Evolutionary conservation across 257 asterid genomes (phyloP).

Genomic region (Hygrophila difformis): DNA sequence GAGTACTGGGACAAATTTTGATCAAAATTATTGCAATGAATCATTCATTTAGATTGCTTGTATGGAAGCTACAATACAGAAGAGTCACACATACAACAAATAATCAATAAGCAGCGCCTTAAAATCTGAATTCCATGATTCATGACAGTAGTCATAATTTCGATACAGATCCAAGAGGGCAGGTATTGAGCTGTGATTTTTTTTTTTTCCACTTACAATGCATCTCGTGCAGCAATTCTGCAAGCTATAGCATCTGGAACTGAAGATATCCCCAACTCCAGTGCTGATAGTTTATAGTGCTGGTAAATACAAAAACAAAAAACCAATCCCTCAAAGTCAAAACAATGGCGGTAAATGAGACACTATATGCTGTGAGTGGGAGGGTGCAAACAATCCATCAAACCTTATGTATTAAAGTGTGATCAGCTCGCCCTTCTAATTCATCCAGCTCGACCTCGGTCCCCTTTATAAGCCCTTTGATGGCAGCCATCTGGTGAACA

Average conservation of each 20-base stretch:
- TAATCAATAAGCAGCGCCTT: too few relatives aligned
- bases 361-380: background rate
- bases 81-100: too few relatives aligned
- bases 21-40: too few relatives aligned
- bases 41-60: too few relatives aligned
- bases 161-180: too few relatives aligned
- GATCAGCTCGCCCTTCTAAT: slow-evolving; percentile 55
- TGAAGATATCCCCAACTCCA: slow-evolving; percentile 71
- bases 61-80: too few relatives aligned
- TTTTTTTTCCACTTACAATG: slow-evolving; percentile 37
- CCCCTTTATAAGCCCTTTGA: slow-evolving; percentile 60
- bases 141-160: too few relatives aligned
- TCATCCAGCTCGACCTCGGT: slow-evolving; percentile 63
- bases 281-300: slow-evolving; percentile 74
- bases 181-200: too few relatives aligned
- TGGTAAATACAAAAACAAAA: slow-evolving; percentile 21
- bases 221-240: slow-evolving; percentile 86
- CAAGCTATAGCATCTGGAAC: slow-evolving; percentile 69
- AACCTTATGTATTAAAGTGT: slow-evolving; percentile 80
- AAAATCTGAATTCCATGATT: too few relatives aligned
- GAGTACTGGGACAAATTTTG: too few relatives aligned
- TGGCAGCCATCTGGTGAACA: slow-evolving; percentile 33
- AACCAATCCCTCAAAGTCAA: too few relatives aligned
- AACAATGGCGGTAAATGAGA: background rate
- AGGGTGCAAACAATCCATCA: background rate